Evolutionary conservation across 129 eudicot species (phyloP).

Genomic region (Solidago caesia): DNA sequence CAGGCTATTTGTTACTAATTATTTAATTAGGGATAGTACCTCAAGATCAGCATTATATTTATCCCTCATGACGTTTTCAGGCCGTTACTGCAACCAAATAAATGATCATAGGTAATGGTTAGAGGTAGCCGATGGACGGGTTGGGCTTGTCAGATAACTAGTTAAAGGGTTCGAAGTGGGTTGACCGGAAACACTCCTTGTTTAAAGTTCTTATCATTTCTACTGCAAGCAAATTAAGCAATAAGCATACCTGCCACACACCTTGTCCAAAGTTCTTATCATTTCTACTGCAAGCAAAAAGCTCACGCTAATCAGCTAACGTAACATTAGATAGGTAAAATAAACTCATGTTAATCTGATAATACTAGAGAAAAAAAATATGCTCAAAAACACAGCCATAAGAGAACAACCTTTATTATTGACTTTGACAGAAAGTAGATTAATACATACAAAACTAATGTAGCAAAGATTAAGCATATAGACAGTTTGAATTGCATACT

Average conservation of each 20-base stretch:
- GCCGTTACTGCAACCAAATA: conserved; percentile 68
- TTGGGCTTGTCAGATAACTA: not conserved
- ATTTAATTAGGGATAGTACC: conserved; percentile 35
- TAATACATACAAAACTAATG: too few species aligned
- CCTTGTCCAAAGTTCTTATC: conserved; percentile 53
- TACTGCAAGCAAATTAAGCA: not conserved
- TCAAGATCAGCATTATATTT: conserved; percentile 43
- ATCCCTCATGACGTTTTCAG: conserved; percentile 49
- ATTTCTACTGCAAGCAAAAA: conserved; percentile 62
- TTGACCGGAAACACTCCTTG: not conserved
- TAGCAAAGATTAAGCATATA: too few species aligned
- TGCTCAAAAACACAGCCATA: too few species aligned
- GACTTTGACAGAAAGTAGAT: too few species aligned
- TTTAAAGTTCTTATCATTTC: not conserved
- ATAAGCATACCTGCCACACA: conserved; percentile 68
- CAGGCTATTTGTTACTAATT: not conserved
- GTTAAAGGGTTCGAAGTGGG: not conserved
- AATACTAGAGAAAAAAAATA: too few species aligned
- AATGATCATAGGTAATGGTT: conserved; percentile 19
- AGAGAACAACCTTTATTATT: too few species aligned
- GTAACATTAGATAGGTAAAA: too few species aligned
- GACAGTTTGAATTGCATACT: too few species aligned
- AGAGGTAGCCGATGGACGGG: not conserved
- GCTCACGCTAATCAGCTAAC: not conserved
- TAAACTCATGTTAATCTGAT: too few species aligned